Percentiles rank a stretch among this genome's conserved stretches.
Evolutionary conservation across 768 basidiomycete genomes (phyloP).

Genomic region (Russula lepida): DNA sequence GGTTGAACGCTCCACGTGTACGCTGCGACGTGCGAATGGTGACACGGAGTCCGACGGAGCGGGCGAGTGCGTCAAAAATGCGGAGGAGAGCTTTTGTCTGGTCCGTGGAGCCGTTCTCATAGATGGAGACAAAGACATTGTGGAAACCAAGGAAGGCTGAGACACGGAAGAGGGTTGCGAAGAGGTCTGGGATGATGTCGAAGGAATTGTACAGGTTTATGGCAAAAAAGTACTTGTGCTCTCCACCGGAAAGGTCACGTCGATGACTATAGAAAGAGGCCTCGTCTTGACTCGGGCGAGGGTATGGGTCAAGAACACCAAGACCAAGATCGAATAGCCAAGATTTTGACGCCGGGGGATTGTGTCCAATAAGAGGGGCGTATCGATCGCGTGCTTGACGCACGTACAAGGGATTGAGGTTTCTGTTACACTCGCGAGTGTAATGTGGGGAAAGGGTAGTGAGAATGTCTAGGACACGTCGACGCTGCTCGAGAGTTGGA

Average conservation of each 20-base stretch:
- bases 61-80: slow-evolving; percentile 89
- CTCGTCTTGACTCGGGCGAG: slow-evolving; percentile 36
- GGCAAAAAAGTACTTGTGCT: slow-evolving; percentile 98
- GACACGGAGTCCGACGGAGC: slow-evolving; percentile 84
- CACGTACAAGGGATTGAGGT: slow-evolving; percentile 74
- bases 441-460: slow-evolving; percentile 85
- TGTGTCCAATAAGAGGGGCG: slow-evolving; percentile 71
- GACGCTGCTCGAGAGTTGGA: slow-evolving; percentile 78
- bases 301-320: slow-evolving; percentile 22
- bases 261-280: slow-evolving; percentile 28
- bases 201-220: slow-evolving; percentile 99
- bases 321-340: slow-evolving; percentile 55
- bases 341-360: slow-evolving; percentile 45
- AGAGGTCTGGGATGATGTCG: slow-evolving; percentile 95
- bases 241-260: slow-evolving; percentile 36
- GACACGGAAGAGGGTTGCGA: slow-evolving; percentile 91
- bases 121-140: slow-evolving; percentile 97
- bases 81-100: slow-evolving; percentile 95
- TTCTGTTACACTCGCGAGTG: slow-evolving; percentile 85
- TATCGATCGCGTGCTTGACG: slow-evolving; percentile 86
- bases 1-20: slow-evolving; percentile 92
- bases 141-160: slow-evolving; percentile 90
- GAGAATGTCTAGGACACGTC: slow-evolving; percentile 78
- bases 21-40: slow-evolving; percentile 90
- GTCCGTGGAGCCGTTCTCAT: slow-evolving; percentile 98